A percentile compares a stretch with the other conserved stretches of the same genome.
Evolutionary conservation across 257 asterid species (phyloP).

Genomic region (Hygrophila difformis): DNA sequence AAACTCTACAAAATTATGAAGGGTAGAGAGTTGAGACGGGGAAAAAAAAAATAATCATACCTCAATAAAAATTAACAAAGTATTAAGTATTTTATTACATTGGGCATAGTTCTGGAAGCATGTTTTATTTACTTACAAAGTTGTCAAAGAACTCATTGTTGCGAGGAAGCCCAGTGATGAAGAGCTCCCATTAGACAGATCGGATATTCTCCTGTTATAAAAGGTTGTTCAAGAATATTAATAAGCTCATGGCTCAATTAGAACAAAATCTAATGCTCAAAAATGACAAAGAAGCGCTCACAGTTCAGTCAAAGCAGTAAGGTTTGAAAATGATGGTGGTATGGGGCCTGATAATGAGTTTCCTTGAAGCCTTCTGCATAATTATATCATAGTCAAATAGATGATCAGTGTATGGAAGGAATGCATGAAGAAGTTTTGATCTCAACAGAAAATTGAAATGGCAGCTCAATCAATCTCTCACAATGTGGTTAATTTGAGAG

Average conservation of each 20-base stretch:
- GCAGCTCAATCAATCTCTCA: constrained; percentile 14
- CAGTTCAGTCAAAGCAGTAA: constrained; percentile 51
- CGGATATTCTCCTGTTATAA: constrained; percentile 64
- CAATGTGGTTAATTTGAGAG: constrained; percentile 19
- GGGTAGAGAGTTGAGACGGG: neutral
- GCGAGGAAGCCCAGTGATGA: constrained; percentile 49
- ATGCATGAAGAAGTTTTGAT: neutral
- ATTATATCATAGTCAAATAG: neutral
- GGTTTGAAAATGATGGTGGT: constrained; percentile 56
- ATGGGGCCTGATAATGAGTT: constrained; percentile 64
- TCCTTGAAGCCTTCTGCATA: constrained; percentile 63
- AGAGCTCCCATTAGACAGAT: constrained; percentile 54
- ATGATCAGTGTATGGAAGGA: neutral
- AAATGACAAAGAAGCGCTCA: constrained; percentile 23
- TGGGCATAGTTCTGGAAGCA: neutral
- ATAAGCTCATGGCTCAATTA: neutral
- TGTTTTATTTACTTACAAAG: constrained; percentile 39
- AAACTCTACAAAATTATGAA: constrained; percentile 28
- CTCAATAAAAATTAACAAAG: neutral
- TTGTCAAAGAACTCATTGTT: constrained; percentile 38
- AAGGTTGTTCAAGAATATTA: neutral
- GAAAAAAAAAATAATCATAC: neutral
- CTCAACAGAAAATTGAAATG: neutral
- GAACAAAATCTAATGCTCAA: neutral
- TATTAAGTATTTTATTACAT: neutral